Evolutionary conservation across 1,139 yeast genomes (phyloP).

Genomic region (Magnusiomyces tetraspermus): DNA sequence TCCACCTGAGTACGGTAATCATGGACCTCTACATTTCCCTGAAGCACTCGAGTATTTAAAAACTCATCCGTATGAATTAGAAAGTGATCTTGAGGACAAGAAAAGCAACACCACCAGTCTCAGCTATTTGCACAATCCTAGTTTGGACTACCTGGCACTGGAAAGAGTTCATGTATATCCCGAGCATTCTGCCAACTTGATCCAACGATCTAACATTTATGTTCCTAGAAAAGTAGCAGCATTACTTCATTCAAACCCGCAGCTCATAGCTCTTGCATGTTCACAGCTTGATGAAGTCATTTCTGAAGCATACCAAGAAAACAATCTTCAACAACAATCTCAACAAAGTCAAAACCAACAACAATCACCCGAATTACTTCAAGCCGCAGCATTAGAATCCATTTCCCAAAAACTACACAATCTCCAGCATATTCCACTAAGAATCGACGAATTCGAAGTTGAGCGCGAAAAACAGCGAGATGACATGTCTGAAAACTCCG

Average conservation of each 20-base stretch:
- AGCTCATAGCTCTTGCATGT: slow-evolving; percentile 4
- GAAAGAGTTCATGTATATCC: background rate
- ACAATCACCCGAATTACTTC: background rate
- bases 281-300: background rate
- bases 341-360: too few species aligned
- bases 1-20: slow-evolving; percentile 1
- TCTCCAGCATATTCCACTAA: background rate
- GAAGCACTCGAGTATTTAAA: slow-evolving; percentile 8
- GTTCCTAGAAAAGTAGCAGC: slow-evolving; percentile 11
- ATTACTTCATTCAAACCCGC: slow-evolving; percentile 6
- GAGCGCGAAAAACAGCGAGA: background rate
- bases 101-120: background rate
- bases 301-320: background rate
- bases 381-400: background rate
- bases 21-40: background rate
- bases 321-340: background rate
- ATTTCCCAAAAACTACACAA: background rate
- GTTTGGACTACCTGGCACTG: slow-evolving; percentile 3
- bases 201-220: slow-evolving; percentile 7
- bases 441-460: background rate
- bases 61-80: background rate
- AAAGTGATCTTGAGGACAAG: background rate
- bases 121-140: background rate
- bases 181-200: background rate
- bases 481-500: background rate